These are phyloP conservation scores for Flueggea neowawraea DNA, from an alignment of 441 rosid species.

Conservation along the genomic window DNA sequence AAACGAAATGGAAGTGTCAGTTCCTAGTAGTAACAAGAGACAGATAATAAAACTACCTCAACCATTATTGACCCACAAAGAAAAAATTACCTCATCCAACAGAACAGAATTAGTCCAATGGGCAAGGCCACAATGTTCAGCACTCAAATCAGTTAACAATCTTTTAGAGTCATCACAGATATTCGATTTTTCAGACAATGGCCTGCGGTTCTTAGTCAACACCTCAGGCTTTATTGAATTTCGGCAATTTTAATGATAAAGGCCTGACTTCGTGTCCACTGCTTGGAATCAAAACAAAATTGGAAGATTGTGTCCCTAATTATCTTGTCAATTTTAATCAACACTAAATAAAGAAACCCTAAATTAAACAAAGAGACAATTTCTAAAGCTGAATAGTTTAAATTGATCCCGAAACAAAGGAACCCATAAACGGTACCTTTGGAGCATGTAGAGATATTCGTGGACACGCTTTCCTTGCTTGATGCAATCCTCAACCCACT, in stretches of 20 bases:
- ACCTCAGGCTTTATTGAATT: conserved; percentile 18
- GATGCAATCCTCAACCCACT: conserved; percentile 83
- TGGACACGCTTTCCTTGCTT: conserved; percentile 61
- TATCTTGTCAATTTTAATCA: too few species aligned
- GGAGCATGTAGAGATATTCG: conserved; percentile 51
- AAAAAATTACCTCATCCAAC: conserved; percentile 57
- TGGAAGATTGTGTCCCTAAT: neutral
- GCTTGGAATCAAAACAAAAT: conserved; percentile 11
- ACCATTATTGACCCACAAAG: too few species aligned
- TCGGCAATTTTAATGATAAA: conserved; percentile 40
- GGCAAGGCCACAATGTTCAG: conserved; percentile 29
- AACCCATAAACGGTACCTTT: conserved; percentile 37
- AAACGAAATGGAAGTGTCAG: too few species aligned
- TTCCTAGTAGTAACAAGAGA: too few species aligned
- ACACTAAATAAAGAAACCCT: too few species aligned
- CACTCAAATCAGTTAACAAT: too few species aligned
- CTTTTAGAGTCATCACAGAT: conserved; percentile 11
- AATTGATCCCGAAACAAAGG: too few species aligned
- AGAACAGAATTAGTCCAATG: conserved; percentile 52
- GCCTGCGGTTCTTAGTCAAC: conserved; percentile 21
- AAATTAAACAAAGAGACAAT: too few species aligned
- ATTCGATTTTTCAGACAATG: conserved; percentile 30
- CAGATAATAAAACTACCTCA: too few species aligned
- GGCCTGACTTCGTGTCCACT: conserved; percentile 80
- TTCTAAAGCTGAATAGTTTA: too few species aligned